These are phyloP conservation scores for Pleodorina starrii DNA, from an alignment of 139 green algal species.

Conservation along the genomic window DNA sequence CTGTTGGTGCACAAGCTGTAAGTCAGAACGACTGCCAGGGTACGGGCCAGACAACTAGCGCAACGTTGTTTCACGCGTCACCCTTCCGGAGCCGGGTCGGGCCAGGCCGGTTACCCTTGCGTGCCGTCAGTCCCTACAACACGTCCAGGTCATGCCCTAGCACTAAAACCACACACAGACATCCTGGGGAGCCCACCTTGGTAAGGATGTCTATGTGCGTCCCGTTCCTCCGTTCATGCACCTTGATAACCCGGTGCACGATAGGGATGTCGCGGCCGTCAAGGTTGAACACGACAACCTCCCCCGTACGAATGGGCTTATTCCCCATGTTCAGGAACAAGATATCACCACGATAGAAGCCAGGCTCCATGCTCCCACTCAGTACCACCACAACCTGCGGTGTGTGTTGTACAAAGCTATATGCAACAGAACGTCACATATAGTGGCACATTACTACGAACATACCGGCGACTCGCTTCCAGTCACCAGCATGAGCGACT, in stretches of 20 bases:
- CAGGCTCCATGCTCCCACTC: constrained; percentile 98
- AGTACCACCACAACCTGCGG: constrained; percentile 97
- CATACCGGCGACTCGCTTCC: constrained; percentile 94
- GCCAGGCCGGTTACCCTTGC: too few species aligned
- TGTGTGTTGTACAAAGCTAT: too few species aligned
- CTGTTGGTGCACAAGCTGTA: constrained; percentile 41
- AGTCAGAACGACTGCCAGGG: not conserved
- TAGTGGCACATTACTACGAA: too few species aligned
- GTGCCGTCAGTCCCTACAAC: too few species aligned
- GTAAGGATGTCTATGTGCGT: constrained; percentile 89
- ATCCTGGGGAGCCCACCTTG: too few species aligned
- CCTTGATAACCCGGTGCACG: constrained; percentile 95
- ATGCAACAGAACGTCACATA: too few species aligned
- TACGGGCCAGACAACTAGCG: too few species aligned
- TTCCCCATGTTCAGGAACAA: constrained; percentile 94
- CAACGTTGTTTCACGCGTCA: too few species aligned
- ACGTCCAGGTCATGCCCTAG: too few species aligned
- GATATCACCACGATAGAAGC: constrained; percentile 97
- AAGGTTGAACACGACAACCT: constrained; percentile 97
- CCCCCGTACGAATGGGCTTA: constrained; percentile 74
- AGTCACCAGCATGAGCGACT: constrained; percentile 94
- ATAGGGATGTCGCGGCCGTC: constrained; percentile 96
- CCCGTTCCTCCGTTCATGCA: constrained; percentile 72
- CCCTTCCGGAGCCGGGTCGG: too few species aligned
- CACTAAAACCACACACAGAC: too few species aligned